A percentile compares a stretch with the other conserved stretches of the same genome.
Conservation (phyloP, 768 basidiomycete genomes). For the Mycena vulgaris region DNA sequence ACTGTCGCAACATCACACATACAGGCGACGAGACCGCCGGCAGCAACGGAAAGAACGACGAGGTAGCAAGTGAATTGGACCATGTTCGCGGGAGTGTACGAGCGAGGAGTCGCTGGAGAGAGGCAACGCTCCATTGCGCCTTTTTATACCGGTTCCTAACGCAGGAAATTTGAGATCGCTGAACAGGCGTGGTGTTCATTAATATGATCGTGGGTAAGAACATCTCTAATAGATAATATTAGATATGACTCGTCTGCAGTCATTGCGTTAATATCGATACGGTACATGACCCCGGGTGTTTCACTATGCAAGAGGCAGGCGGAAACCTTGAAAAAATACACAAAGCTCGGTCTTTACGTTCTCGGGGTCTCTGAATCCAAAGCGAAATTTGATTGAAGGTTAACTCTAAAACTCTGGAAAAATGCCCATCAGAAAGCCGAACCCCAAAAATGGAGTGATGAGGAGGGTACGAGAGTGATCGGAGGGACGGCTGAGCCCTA, state of each 20-base stretch:
- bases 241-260: conserved; percentile 11
- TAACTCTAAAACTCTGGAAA: conserved; percentile 8
- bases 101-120: conserved; percentile 6
- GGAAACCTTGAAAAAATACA: conserved; percentile 15
- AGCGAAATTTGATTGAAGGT: conserved; percentile 7
- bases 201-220: conserved; percentile 15
- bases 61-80: conserved; percentile 19
- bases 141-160: conserved; percentile 13
- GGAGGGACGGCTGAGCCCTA: conserved; percentile 2
- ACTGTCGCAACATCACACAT: conserved; percentile 10
- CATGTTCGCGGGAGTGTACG: conserved; percentile 11
- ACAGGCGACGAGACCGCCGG: neutral
- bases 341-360: conserved; percentile 8
- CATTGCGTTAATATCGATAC: conserved; percentile 13
- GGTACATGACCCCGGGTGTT: conserved; percentile 3
- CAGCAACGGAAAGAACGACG: conserved; percentile 1
- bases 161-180: conserved; percentile 14
- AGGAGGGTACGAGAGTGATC: conserved; percentile 4
- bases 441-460: conserved; percentile 13
- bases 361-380: conserved; percentile 5
- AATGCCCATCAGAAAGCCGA: conserved; percentile 7
- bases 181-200: conserved; percentile 25
- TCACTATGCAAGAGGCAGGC: conserved; percentile 4
- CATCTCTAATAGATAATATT: neutral
- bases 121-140: neutral